phyloP scores from a whole-genome alignment of 1,284 basidiomycete species.

The Neonothopanus nambi region DNA sequence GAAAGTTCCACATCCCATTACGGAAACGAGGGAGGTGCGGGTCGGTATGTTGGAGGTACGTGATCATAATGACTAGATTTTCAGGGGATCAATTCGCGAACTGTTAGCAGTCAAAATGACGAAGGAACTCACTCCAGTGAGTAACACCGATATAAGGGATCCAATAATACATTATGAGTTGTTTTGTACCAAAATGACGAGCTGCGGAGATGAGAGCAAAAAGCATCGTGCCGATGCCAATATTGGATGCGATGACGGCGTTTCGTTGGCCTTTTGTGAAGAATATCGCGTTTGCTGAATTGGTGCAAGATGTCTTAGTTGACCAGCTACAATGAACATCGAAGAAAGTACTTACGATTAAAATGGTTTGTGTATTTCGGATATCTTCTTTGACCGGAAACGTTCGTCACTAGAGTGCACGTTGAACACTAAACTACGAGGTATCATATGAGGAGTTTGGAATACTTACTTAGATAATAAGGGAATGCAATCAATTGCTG shows the following conservation, averaged over 20 bases:
- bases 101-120: not conserved
- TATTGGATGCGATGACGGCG: slow-evolving; percentile 37
- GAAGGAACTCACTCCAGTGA: slow-evolving; percentile 33
- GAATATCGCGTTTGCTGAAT: slow-evolving; percentile 36
- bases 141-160: slow-evolving; percentile 40
- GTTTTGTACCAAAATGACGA: slow-evolving; percentile 26
- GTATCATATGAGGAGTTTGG: too few relatives aligned
- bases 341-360: slow-evolving; percentile 40
- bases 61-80: slow-evolving; percentile 27
- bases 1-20: slow-evolving; percentile 52
- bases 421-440: not conserved
- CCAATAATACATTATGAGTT: slow-evolving; percentile 38
- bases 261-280: slow-evolving; percentile 37
- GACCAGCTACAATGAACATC: not conserved
- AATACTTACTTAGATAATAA: slow-evolving; percentile 60
- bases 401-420: slow-evolving; percentile 48
- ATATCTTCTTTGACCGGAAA: slow-evolving; percentile 68
- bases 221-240: slow-evolving; percentile 34
- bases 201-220: slow-evolving; percentile 24
- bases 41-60: slow-evolving; percentile 34
- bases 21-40: slow-evolving; percentile 40
- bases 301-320: too few relatives aligned
- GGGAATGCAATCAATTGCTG: slow-evolving; percentile 78
- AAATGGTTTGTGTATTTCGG: slow-evolving; percentile 66
- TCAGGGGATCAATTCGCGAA: not conserved